phyloP scores from a whole-genome alignment of 148 eudicot genomes.

The Talinum fruticosum region DNA sequence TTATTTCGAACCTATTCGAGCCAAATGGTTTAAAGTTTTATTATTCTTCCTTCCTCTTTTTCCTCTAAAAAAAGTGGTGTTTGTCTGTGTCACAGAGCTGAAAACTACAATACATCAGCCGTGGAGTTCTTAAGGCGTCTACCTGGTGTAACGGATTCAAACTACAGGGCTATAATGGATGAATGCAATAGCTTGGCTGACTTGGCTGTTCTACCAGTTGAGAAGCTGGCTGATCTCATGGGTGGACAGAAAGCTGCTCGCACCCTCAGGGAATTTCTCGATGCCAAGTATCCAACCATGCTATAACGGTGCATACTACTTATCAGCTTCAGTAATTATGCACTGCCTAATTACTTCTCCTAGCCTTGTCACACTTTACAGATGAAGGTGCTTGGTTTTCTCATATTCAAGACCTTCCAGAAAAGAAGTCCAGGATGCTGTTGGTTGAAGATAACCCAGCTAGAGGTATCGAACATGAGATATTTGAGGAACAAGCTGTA shows the following conservation, averaged over 20 bases:
- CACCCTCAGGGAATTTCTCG: constrained; percentile 87
- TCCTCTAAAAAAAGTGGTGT: background rate
- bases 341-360: background rate
- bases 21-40: background rate
- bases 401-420: background rate
- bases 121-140: constrained; percentile 91
- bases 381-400: background rate
- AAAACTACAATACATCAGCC: constrained; percentile 92
- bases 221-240: constrained; percentile 79
- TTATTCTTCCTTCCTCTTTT: background rate
- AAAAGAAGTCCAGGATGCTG: background rate
- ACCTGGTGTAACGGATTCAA: constrained; percentile 94
- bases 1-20: no score
- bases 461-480: background rate
- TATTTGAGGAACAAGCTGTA: background rate
- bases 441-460: background rate
- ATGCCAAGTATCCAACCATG: constrained; percentile 95
- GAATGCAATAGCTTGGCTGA: constrained; percentile 78
- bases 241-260: constrained; percentile 93
- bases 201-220: constrained; percentile 74
- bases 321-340: no score
- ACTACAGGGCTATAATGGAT: constrained; percentile 87
- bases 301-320: constrained; percentile 27
- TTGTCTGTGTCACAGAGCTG: constrained; percentile 56
- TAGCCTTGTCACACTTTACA: background rate